phyloP scores from a whole-genome alignment of 1,139 yeast species.

The Candida sp. region DNA sequence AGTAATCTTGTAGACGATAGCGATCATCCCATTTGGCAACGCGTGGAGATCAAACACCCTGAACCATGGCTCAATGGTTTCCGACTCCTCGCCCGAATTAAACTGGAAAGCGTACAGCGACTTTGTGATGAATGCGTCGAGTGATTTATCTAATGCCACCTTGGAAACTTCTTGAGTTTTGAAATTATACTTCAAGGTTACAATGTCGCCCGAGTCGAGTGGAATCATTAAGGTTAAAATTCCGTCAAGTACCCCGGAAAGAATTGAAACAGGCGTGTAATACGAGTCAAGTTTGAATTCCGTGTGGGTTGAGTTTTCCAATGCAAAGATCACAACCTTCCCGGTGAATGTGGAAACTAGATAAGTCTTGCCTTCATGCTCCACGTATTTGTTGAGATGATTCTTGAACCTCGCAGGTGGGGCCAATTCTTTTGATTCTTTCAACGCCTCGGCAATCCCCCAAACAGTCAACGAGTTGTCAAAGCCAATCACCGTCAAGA shows the following conservation, averaged over 20 bases:
- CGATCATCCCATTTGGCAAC: conserved; percentile 24
- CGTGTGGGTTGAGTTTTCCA: not conserved
- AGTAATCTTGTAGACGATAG: conserved; percentile 28
- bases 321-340: conserved; percentile 11
- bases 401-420: conserved; percentile 9
- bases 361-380: not conserved
- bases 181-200: conserved; percentile 17
- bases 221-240: conserved; percentile 16
- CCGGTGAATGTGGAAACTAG: conserved; percentile 13
- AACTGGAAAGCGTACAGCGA: conserved; percentile 31
- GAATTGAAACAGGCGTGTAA: conserved; percentile 12
- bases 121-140: conserved; percentile 22
- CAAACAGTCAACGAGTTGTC: conserved; percentile 11
- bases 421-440: not conserved
- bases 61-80: conserved; percentile 30
- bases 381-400: conserved; percentile 8
- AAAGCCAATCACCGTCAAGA: conserved; percentile 8
- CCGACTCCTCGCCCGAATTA: conserved; percentile 21
- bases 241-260: conserved; percentile 7
- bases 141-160: conserved; percentile 16
- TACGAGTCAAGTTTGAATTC: conserved; percentile 8
- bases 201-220: conserved; percentile 35
- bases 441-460: conserved; percentile 6
- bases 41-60: conserved; percentile 28
- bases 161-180: conserved; percentile 11